A percentile compares a stretch with the other conserved stretches of the same genome.
phyloP scores from a whole-genome alignment of 2,329 filamentous ascomycete species.

The Falciphora oryzae region DNA sequence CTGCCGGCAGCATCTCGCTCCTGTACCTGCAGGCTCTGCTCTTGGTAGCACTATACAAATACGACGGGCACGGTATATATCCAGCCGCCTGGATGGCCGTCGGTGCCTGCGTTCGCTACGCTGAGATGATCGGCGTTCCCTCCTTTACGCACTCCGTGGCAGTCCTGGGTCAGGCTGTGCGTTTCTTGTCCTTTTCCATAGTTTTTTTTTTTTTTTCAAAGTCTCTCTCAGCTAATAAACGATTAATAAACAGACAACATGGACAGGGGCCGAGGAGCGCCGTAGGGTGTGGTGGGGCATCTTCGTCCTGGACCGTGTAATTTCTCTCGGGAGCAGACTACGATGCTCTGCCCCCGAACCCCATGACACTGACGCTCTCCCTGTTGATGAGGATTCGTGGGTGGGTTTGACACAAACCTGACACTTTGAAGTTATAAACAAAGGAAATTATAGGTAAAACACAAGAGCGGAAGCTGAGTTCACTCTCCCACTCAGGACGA shows the following conservation, averaged over 20 bases:
- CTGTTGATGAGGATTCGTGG: constrained; percentile 35
- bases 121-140: constrained; percentile 38
- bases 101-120: constrained; percentile 38
- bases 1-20: constrained; percentile 34
- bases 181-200: constrained; percentile 10
- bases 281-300: constrained; percentile 43
- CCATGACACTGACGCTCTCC: constrained; percentile 22
- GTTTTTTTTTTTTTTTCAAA: background rate
- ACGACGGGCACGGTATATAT: constrained; percentile 42
- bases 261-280: constrained; percentile 42
- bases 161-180: constrained; percentile 31
- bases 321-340: constrained; percentile 24
- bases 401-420: constrained; percentile 18
- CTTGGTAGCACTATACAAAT: constrained; percentile 41
- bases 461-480: no score
- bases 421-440: no score
- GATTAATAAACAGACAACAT: constrained; percentile 28
- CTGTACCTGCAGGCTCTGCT: constrained; percentile 39
- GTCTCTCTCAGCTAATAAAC: background rate
- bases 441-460: no score
- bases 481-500: constrained; percentile 23
- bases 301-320: constrained; percentile 36
- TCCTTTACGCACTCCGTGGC: constrained; percentile 27
- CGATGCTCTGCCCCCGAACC: constrained; percentile 19
- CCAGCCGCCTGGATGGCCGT: constrained; percentile 44